These are phyloP conservation scores for Dictyostelium brefeldianum DNA, from an alignment of 78 protist genomes.

Conservation along the genomic window DNA sequence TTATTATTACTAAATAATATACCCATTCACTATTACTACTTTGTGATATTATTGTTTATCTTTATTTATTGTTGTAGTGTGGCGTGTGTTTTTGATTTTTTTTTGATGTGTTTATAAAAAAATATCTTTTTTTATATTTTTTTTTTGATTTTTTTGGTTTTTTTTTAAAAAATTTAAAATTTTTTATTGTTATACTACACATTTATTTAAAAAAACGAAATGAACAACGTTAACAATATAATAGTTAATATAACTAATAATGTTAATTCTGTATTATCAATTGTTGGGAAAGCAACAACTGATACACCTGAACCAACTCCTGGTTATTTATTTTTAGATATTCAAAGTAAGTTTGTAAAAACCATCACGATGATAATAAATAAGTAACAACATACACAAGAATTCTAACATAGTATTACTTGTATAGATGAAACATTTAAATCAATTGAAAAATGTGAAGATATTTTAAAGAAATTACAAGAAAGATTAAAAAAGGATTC, in stretches of 20 bases:
- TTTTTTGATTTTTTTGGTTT: too few relatives aligned
- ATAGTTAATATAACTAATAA: conserved; percentile 13
- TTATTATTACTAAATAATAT: too few relatives aligned
- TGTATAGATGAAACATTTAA: conserved; percentile 46
- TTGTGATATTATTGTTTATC: too few relatives aligned
- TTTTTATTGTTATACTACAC: too few relatives aligned
- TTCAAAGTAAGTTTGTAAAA: conserved; percentile 27
- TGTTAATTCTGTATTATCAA: not conserved
- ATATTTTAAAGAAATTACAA: conserved; percentile 38
- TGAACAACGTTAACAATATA: conserved; percentile 7
- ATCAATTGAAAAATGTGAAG: conserved; percentile 15
- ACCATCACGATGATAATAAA: not conserved
- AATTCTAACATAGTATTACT: not conserved
- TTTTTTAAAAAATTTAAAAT: too few relatives aligned
- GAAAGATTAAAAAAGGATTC: conserved; percentile 57
- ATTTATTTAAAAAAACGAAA: not conserved
- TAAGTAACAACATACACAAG: too few relatives aligned
- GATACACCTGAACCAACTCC: conserved; percentile 57
- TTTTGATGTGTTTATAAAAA: too few relatives aligned
- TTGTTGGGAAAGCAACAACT: conserved; percentile 47
- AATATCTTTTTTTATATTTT: too few relatives aligned
- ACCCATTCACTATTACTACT: too few relatives aligned
- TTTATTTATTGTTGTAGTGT: too few relatives aligned
- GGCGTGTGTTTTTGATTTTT: too few relatives aligned
- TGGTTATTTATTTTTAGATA: conserved; percentile 44